phyloP scores from a whole-genome alignment of 306 rosid genomes.

The Cucurbita pepo region DNA sequence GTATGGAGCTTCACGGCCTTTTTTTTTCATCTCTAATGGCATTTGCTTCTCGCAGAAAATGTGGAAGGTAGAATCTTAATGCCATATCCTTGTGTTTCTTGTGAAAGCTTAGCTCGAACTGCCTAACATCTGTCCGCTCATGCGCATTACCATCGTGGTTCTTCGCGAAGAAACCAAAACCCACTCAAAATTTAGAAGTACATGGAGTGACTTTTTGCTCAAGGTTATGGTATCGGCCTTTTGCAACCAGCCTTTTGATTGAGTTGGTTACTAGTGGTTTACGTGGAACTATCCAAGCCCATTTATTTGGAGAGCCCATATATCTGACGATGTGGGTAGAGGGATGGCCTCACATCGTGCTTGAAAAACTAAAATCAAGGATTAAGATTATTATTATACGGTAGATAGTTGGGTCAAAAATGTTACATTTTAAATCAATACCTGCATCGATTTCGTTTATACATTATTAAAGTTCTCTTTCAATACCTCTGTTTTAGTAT shows the following conservation, averaged over 20 bases:
- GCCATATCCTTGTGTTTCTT: constrained; percentile 30
- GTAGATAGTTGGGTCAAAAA: too few species aligned
- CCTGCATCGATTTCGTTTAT: too few species aligned
- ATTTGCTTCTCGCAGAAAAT: constrained; percentile 17
- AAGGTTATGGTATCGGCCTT: too few species aligned
- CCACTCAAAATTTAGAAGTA: constrained; percentile 20
- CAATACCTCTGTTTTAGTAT: background rate
- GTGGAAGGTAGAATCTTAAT: constrained; percentile 23
- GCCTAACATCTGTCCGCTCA: constrained; percentile 14
- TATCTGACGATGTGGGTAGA: background rate
- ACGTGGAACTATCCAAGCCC: background rate
- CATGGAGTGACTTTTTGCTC: too few species aligned
- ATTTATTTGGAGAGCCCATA: background rate
- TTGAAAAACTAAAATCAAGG: too few species aligned
- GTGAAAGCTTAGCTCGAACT: constrained; percentile 30
- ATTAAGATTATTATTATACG: too few species aligned
- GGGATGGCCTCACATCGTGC: background rate
- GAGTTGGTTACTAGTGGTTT: background rate
- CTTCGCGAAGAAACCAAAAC: constrained; percentile 14
- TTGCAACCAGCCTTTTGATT: background rate
- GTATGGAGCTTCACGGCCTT: constrained; percentile 35
- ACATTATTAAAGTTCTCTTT: too few species aligned
- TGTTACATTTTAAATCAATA: too few species aligned
- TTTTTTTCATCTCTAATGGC: constrained; percentile 20
- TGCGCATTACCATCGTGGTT: background rate